Evolutionary conservation across 1,284 basidiomycete species (phyloP).

Genomic region (Pseudozyma sp.): DNA sequence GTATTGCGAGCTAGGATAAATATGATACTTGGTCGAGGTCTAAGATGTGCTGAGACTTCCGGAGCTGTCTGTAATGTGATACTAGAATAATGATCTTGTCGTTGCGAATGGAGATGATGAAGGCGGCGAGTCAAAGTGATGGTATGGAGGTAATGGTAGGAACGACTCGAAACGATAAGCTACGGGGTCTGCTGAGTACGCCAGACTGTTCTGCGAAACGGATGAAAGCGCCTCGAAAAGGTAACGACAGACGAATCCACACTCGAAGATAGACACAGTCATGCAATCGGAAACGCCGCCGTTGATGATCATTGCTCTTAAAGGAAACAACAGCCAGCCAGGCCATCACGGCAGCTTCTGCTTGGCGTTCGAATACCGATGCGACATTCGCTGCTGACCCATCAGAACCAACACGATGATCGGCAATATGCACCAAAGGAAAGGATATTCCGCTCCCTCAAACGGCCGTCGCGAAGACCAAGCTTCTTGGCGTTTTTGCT

Average conservation of each 20-base stretch:
- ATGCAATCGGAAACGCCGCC: conserved; percentile 5
- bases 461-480: conserved; percentile 8
- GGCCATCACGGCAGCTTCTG: background rate
- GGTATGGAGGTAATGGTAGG: too few species aligned
- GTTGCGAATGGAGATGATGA: too few species aligned
- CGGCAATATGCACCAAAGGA: background rate
- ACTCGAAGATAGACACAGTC: background rate
- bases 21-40: background rate
- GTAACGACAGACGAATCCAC: too few species aligned
- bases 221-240: too few species aligned
- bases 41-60: background rate
- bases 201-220: too few species aligned
- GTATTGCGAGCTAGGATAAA: background rate
- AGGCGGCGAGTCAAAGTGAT: too few species aligned
- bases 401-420: background rate
- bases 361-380: too few species aligned
- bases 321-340: background rate
- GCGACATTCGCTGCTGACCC: background rate
- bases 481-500: conserved; percentile 35
- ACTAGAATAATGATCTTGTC: too few species aligned
- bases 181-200: too few species aligned
- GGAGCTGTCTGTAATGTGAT: background rate
- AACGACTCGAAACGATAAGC: too few species aligned
- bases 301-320: background rate
- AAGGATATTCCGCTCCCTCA: conserved; percentile 2